Evolutionary conservation across 768 basidiomycete genomes (phyloP).

Genomic region (Daedaleopsis nitida): DNA sequence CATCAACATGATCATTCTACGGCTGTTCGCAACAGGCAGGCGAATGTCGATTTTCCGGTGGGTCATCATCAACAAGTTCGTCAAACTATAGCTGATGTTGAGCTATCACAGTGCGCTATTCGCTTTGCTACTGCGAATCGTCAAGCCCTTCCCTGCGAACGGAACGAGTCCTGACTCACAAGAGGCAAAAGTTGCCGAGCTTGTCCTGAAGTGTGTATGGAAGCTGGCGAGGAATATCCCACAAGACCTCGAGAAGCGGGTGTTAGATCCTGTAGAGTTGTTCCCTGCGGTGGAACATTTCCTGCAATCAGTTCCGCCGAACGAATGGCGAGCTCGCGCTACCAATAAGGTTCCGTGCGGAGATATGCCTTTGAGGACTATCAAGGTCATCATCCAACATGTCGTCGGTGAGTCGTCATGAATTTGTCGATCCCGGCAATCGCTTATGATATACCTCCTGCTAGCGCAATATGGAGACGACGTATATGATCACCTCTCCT

Average conservation of each 20-base stretch:
- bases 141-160: slow-evolving; percentile 79
- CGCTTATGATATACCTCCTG: slow-evolving; percentile 17
- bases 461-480: slow-evolving; percentile 84
- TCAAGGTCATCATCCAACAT: slow-evolving; percentile 98
- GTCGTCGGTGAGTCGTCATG: slow-evolving; percentile 75
- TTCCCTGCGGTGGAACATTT: slow-evolving; percentile 95
- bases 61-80: slow-evolving; percentile 27
- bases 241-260: slow-evolving; percentile 79
- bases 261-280: slow-evolving; percentile 84
- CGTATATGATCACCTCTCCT: slow-evolving; percentile 87
- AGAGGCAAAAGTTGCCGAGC: slow-evolving; percentile 87
- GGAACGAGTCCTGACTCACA: slow-evolving; percentile 75
- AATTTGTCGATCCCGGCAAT: neutral
- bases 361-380: slow-evolving; percentile 96
- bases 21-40: slow-evolving; percentile 87
- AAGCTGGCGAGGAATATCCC: slow-evolving; percentile 95
- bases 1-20: slow-evolving; percentile 97
- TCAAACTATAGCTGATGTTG: neutral
- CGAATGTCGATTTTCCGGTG: slow-evolving; percentile 91
- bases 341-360: slow-evolving; percentile 92
- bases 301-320: slow-evolving; percentile 89
- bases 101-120: slow-evolving; percentile 65
- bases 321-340: slow-evolving; percentile 93
- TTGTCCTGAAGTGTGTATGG: slow-evolving; percentile 97
- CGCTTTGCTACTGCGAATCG: slow-evolving; percentile 76